Conservation (phyloP, 192 early-diverging fungal species). For the Lobosporangium transversale region DNA sequence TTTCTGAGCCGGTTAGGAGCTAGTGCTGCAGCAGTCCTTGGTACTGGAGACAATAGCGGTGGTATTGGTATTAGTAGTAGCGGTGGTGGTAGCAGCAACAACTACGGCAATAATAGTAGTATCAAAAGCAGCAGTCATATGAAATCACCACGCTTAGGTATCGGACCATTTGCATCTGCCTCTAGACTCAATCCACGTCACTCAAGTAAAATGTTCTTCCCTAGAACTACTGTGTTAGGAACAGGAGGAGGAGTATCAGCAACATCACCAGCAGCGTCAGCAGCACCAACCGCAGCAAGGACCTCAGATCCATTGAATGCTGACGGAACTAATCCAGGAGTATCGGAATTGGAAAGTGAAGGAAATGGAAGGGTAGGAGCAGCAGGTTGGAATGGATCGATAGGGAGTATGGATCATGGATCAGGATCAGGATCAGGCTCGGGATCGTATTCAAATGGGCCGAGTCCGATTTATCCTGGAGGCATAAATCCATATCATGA, state of each 20-base stretch:
- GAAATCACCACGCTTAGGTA: slow-evolving; percentile 36
- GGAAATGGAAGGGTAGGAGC: background rate
- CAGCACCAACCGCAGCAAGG: too few species aligned
- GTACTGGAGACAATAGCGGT: background rate
- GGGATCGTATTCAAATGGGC: slow-evolving; percentile 4
- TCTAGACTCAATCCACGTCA: slow-evolving; percentile 17
- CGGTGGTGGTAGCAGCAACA: too few species aligned
- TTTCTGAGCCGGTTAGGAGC: slow-evolving; percentile 39
- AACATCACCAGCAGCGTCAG: too few species aligned
- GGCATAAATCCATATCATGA: slow-evolving; percentile 50
- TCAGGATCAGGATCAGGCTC: background rate
- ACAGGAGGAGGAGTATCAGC: too few species aligned
- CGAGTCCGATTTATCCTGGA: slow-evolving; percentile 40
- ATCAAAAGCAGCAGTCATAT: slow-evolving; percentile 4
- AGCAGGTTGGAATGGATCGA: background rate
- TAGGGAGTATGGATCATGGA: slow-evolving; percentile 1
- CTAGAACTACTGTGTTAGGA: slow-evolving; percentile 5
- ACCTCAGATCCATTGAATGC: too few species aligned
- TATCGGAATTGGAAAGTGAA: slow-evolving; percentile 5
- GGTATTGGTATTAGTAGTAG: background rate
- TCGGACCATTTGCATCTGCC: slow-evolving; percentile 32
- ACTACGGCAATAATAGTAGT: too few species aligned
- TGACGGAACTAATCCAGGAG: background rate
- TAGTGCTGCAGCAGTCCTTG: background rate
- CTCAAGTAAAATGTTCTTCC: slow-evolving; percentile 28